Evolutionary conservation across 2,329 filamentous ascomycete genomes (phyloP), one percentile per base, ranked within the genome.

Genomic region (Penicillium nordicum): DNA sequence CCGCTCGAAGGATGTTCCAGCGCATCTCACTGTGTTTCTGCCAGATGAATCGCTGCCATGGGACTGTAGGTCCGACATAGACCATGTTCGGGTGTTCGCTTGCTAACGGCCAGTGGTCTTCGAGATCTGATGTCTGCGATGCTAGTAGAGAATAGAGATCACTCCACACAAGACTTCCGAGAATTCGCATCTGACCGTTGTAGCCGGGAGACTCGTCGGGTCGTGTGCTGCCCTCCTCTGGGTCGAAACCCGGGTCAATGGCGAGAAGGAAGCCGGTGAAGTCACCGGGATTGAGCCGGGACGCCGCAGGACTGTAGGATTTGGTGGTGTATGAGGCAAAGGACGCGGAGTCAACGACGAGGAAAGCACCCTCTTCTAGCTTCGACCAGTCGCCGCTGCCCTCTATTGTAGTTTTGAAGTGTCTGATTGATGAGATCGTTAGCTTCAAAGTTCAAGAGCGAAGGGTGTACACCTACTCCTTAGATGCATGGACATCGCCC

Each of bases 131-230:
- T 2, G 57, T 49, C 40, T 67, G 58, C 12, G 63, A 48, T 9
- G 47, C 23, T 0, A 64, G 38, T 44, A 63, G 42, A 1, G 67
- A 63, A 37, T 61, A 69, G 1, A 72, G 43, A 40, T 72, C 69
- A 14, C 64, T 60, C 67, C 69, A 72, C 11, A 72, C 46, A 5
- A 72, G 55, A 25, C 61, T 69, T 18, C 67, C 67, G 12, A 67
- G 58, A 23, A 72, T 63, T 9, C 67, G 67, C 61, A 72, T 63
- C 21, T 63, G 57, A 9, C 68, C 68, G 6, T 38, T 43, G 23
- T 64, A 72, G 2, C 54, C 58, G 1, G 64, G 64, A 1, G 57
- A 62, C 18, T 65, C 62, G 0, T 69, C 61, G 0, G 60, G 41
- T 38, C 60, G 61, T 3, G 57, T 30, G 11, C 43, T 40, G 2